Evolutionary conservation across 306 rosid genomes (phyloP).

Genomic region (Fagus crenata): DNA sequence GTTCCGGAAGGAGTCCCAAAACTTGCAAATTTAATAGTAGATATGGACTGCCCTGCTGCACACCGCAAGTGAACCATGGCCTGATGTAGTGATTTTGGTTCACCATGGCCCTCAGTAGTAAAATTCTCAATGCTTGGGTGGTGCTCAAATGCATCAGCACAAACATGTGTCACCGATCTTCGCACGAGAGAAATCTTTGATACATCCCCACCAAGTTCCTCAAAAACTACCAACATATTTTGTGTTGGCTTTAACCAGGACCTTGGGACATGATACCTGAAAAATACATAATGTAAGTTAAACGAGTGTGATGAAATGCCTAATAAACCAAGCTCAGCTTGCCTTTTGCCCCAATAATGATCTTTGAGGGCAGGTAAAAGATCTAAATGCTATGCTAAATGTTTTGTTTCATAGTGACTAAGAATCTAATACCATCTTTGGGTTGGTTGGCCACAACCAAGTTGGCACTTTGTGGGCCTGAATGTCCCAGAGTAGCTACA

Average conservation of each 20-base stretch:
- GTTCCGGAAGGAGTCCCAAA: slow-evolving; percentile 40
- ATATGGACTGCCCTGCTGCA: slow-evolving; percentile 38
- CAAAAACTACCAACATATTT: slow-evolving; percentile 71
- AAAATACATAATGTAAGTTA: slow-evolving; percentile 12
- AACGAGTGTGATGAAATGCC: slow-evolving; percentile 6
- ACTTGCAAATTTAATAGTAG: slow-evolving; percentile 44
- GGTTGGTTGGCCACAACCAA: slow-evolving; percentile 88
- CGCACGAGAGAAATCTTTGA: slow-evolving; percentile 60
- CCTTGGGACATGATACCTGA: slow-evolving; percentile 96
- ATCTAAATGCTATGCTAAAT: neutral
- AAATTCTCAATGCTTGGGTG: slow-evolving; percentile 24
- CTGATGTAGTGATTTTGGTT: slow-evolving; percentile 20
- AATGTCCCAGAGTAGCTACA: slow-evolving; percentile 76
- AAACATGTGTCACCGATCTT: slow-evolving; percentile 47
- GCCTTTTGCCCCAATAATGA: neutral
- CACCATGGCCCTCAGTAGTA: slow-evolving; percentile 22
- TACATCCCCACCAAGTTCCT: slow-evolving; percentile 95
- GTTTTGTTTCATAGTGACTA: neutral
- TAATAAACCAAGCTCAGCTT: neutral
- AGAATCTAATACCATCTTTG: slow-evolving; percentile 70
- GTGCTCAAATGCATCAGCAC: slow-evolving; percentile 41
- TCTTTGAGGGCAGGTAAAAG: neutral
- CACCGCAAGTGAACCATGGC: slow-evolving; percentile 37
- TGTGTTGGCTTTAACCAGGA: slow-evolving; percentile 91
- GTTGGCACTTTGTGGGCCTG: slow-evolving; percentile 57